Conservation (phyloP, 1,139 yeast genomes). For the Diutina sp. region DNA sequence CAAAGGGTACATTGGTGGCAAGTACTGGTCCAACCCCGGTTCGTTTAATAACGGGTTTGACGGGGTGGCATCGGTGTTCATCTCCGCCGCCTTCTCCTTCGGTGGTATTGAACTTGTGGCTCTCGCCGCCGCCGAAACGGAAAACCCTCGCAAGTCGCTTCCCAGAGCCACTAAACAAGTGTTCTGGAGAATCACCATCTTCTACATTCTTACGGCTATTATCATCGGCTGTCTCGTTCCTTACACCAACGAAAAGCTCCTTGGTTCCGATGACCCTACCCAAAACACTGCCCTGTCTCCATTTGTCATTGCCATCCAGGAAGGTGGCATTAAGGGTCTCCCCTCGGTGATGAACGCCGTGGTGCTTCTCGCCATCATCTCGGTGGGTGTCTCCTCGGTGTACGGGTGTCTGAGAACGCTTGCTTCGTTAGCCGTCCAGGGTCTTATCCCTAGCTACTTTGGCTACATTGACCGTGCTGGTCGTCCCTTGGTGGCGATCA, state of each 20-base stretch:
- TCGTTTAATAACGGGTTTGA: constrained; percentile 51
- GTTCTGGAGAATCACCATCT: constrained; percentile 41
- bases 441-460: constrained; percentile 28
- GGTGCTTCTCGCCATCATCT: constrained; percentile 34
- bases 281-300: constrained; percentile 3
- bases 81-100: constrained; percentile 74
- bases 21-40: constrained; percentile 30
- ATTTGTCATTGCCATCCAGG: constrained; percentile 3
- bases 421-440: constrained; percentile 40
- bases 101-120: constrained; percentile 60
- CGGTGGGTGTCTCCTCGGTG: constrained; percentile 44
- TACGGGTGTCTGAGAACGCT: constrained; percentile 43
- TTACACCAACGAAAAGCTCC: constrained; percentile 20
- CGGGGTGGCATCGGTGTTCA: constrained; percentile 75
- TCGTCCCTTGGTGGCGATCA: constrained; percentile 41
- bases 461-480: constrained; percentile 46
- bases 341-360: constrained; percentile 46
- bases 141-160: constrained; percentile 44
- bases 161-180: constrained; percentile 65
- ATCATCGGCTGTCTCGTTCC: constrained; percentile 37
- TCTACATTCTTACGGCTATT: constrained; percentile 22
- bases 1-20: constrained; percentile 30
- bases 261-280: constrained; percentile 7
- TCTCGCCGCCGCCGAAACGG: constrained; percentile 55
- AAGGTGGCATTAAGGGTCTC: constrained; percentile 16